Evolutionary conservation across 768 basidiomycete species (phyloP), one percentile per base, ranked within the genome.

Genomic region (Hypsizygus marmoreus): DNA sequence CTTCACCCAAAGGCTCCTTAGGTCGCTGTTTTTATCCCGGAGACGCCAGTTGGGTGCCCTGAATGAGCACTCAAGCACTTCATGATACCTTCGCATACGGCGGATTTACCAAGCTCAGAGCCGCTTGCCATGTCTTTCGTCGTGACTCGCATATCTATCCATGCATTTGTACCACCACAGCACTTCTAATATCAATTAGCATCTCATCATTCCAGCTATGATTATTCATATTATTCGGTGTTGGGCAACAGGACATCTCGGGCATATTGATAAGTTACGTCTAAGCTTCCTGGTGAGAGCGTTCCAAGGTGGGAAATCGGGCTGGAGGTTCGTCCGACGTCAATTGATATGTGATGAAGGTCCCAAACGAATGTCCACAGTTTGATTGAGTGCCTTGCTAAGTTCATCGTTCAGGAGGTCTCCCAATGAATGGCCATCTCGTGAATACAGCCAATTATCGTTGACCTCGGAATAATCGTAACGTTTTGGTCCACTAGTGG

Each of bases 401-500:
- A 97, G 74, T 59, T 97, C 93, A 28, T 73, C 66, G 39, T 86
- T 82, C 29, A 95, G 68, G 37, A 94, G 68, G 6, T 71, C 66
- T 6, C 79, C 75, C 55, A 95, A 63, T 3, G 77, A 70, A 30
- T 67, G 68, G 16, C 77, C 79, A 43, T 91, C 87, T 34, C 94
- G 78, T 5, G 72, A 64, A 61, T 95, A 94, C 23, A 88, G 67
- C 94, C 94, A 97, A 43, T 76, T 71, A 40, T 79, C 75, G 24
- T 67, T 63, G 22, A 62, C 62, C 45, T 71, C 66, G 23, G 75
- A 72, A 51, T 86, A 94, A 66, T 95, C 91, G 57, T 91, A 97
- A 22, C 94, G 83, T 69, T 95, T 95, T 13, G 94, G 94, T 8
- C 94, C 94, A 58, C 94, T 95, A 58, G 25, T 16, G 24, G 29